Evolutionary conservation across 306 rosid species (phyloP).

Genomic region (Acacia acuminata): DNA sequence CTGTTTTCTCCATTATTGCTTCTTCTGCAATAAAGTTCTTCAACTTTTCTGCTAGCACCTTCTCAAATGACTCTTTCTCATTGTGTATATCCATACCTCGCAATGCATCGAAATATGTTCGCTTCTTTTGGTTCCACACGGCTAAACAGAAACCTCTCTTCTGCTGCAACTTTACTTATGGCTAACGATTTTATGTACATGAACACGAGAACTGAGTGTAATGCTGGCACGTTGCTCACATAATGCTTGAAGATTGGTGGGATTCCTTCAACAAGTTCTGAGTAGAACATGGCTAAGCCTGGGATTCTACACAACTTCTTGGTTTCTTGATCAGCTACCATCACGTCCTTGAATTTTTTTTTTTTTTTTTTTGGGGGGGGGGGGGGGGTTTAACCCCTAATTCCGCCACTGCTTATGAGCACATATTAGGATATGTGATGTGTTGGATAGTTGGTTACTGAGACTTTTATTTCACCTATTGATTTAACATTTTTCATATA

Average conservation of each 20-base stretch:
- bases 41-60: not conserved
- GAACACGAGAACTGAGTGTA: slow-evolving; percentile 1
- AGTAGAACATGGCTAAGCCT: slow-evolving; percentile 1
- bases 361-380: too few species aligned
- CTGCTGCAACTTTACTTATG: not conserved
- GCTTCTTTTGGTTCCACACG: not conserved
- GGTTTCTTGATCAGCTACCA: too few species aligned
- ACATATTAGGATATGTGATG: too few species aligned
- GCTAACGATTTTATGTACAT: not conserved
- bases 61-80: slow-evolving; percentile 3
- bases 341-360: not conserved
- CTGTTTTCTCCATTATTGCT: not conserved
- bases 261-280: not conserved
- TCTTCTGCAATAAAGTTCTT: not conserved
- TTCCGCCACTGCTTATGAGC: too few species aligned
- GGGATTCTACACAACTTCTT: not conserved
- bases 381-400: too few species aligned
- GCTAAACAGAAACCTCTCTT: not conserved
- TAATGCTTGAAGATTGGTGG: slow-evolving; percentile 2
- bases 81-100: slow-evolving; percentile 2
- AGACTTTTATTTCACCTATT: too few species aligned
- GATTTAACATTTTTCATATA: too few species aligned
- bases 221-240: not conserved
- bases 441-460: too few species aligned
- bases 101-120: not conserved